Conservation (phyloP, 1,284 basidiomycete genomes). For the Papiliotrema terrestris region DNA sequence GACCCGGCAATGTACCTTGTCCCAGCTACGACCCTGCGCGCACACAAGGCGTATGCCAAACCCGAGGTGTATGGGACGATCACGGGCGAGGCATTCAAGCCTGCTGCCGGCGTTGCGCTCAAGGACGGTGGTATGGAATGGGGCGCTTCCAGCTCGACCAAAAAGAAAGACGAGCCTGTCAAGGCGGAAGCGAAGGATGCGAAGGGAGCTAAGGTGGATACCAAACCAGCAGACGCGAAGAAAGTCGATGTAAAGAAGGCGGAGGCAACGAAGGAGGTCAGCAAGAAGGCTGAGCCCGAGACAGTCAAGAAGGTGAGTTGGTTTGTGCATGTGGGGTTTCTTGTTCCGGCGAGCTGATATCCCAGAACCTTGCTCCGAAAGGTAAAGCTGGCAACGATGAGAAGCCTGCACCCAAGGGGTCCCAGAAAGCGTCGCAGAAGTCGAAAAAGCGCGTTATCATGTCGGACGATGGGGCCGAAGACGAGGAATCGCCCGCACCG, state of each 20-base stretch:
- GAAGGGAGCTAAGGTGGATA: slow-evolving; percentile 10
- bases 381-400: not conserved
- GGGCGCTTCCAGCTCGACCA: slow-evolving; percentile 8
- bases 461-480: not conserved
- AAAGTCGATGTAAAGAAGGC: not conserved
- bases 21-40: slow-evolving; percentile 19
- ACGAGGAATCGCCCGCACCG: slow-evolving; percentile 1
- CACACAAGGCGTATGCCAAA: slow-evolving; percentile 20
- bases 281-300: not conserved
- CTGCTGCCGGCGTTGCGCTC: not conserved
- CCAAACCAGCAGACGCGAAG: not conserved
- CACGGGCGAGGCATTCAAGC: slow-evolving; percentile 26
- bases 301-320: not conserved
- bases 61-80: slow-evolving; percentile 35
- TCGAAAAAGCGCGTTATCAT: not conserved
- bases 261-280: not conserved
- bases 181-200: slow-evolving; percentile 3
- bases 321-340: not conserved
- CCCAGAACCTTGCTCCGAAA: not conserved
- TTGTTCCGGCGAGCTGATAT: not conserved
- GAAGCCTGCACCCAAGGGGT: not conserved
- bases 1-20: slow-evolving; percentile 37
- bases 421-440: not conserved
- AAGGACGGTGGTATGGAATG: slow-evolving; percentile 24
- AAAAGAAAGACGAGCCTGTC: slow-evolving; percentile 8